A percentile compares a stretch with the other conserved stretches of the same genome.
Conservation (phyloP, 1,284 basidiomycete species). For the Cutaneotrichosporon mucoides region DNA sequence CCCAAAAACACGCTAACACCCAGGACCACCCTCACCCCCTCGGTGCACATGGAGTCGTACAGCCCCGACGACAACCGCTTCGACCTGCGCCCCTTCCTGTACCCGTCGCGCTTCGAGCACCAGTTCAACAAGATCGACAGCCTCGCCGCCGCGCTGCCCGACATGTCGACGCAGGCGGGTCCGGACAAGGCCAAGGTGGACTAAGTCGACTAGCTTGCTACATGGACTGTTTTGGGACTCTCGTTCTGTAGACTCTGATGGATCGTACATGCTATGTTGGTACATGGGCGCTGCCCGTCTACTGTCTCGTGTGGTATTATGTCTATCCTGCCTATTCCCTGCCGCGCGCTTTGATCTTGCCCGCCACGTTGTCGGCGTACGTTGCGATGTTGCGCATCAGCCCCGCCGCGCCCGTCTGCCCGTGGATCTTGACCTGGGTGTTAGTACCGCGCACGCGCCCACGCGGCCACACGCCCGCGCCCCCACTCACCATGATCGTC, state of each 20-base stretch:
- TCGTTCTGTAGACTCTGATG: too few relatives aligned
- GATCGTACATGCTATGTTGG: too few relatives aligned
- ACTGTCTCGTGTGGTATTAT: too few relatives aligned
- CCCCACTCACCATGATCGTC: constrained; percentile 56
- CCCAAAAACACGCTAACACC: constrained; percentile 13
- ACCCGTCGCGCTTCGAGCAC: constrained; percentile 89
- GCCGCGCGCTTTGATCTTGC: background rate
- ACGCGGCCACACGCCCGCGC: background rate
- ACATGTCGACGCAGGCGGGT: constrained; percentile 56
- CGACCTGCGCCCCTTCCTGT: constrained; percentile 93
- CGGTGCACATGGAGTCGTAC: constrained; percentile 81
- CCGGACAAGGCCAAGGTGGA: constrained; percentile 52
- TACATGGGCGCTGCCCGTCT: too few relatives aligned
- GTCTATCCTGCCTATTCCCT: background rate
- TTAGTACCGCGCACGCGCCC: constrained; percentile 4
- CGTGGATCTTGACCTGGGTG: constrained; percentile 38
- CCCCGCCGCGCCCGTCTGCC: constrained; percentile 23
- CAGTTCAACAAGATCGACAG: constrained; percentile 94
- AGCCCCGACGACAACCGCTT: constrained; percentile 55
- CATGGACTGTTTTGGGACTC: too few relatives aligned
- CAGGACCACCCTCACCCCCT: constrained; percentile 83
- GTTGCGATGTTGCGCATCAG: constrained; percentile 35
- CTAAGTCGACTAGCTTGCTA: constrained; percentile 22
- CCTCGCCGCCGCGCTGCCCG: constrained; percentile 67
- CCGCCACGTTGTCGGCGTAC: constrained; percentile 23